A percentile compares a stretch with the other conserved stretches of the same genome.
Evolutionary conservation across 2,329 filamentous ascomycete species (phyloP).

Genomic region (Colletotrichum musae): DNA sequence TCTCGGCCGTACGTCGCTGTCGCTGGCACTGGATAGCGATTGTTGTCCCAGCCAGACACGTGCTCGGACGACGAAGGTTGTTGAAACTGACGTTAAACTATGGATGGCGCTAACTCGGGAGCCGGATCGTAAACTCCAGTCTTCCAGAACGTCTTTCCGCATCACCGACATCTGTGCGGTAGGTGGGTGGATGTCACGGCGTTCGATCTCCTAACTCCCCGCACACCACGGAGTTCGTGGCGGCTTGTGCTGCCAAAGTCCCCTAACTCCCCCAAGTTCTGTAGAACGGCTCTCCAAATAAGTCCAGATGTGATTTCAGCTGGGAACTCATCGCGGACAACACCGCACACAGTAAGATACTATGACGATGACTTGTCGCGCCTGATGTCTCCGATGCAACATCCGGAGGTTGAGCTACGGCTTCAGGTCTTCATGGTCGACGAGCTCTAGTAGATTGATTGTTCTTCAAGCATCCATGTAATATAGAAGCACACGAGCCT

Average conservation of each 20-base stretch:
- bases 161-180: not conserved
- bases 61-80: not conserved
- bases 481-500: too few species aligned
- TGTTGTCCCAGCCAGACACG: not conserved
- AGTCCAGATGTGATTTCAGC: too few species aligned
- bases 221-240: not conserved
- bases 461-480: too few species aligned
- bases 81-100: not conserved
- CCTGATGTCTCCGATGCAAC: too few species aligned
- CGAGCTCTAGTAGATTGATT: too few species aligned
- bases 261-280: not conserved
- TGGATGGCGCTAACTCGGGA: not conserved
- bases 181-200: not conserved
- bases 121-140: not conserved
- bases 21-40: not conserved
- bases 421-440: too few species aligned
- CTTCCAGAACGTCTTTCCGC: not conserved
- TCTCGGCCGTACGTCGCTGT: not conserved
- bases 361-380: too few species aligned
- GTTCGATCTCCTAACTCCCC: slow-evolving; percentile 5
- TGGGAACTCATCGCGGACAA: too few species aligned
- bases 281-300: too few species aligned
- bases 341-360: too few species aligned
- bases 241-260: not conserved
- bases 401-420: too few species aligned